Evolutionary conservation across 1,284 basidiomycete species (phyloP).

Genomic region (Gomphus sp.): DNA sequence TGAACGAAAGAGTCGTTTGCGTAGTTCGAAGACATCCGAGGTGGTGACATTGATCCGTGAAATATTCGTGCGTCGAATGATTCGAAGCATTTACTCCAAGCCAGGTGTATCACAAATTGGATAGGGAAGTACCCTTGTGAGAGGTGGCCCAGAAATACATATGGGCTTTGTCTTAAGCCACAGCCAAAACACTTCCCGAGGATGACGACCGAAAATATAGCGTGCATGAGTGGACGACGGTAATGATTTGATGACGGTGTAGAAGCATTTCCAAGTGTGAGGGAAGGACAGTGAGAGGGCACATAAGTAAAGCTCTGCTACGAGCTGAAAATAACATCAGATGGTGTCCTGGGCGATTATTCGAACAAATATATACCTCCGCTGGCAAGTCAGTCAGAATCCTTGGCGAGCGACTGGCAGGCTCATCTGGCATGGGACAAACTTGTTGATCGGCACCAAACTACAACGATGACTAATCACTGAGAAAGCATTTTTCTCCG

Average conservation of each 20-base stretch:
- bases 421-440: not conserved
- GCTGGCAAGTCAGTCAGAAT: slow-evolving; percentile 26
- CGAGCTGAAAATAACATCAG: slow-evolving; percentile 40
- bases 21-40: slow-evolving; percentile 33
- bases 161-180: slow-evolving; percentile 14
- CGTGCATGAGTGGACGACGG: slow-evolving; percentile 45
- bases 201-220: slow-evolving; percentile 41
- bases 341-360: slow-evolving; percentile 3
- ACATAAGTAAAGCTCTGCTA: slow-evolving; percentile 64
- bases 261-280: slow-evolving; percentile 39
- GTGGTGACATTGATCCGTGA: not conserved
- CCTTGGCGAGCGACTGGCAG: not conserved
- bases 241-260: slow-evolving; percentile 42
- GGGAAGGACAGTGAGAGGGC: slow-evolving; percentile 56
- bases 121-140: slow-evolving; percentile 50
- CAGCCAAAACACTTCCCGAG: not conserved
- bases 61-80: slow-evolving; percentile 12
- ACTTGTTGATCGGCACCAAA: too few relatives aligned
- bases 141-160: slow-evolving; percentile 17
- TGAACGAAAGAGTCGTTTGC: slow-evolving; percentile 50
- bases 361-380: slow-evolving; percentile 27
- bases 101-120: slow-evolving; percentile 53
- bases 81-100: slow-evolving; percentile 38
- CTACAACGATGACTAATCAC: too few relatives aligned
- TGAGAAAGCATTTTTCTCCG: too few relatives aligned